Conservation (phyloP, 2,329 filamentous ascomycete genomes). For the Dactylella cylindrospora region DNA sequence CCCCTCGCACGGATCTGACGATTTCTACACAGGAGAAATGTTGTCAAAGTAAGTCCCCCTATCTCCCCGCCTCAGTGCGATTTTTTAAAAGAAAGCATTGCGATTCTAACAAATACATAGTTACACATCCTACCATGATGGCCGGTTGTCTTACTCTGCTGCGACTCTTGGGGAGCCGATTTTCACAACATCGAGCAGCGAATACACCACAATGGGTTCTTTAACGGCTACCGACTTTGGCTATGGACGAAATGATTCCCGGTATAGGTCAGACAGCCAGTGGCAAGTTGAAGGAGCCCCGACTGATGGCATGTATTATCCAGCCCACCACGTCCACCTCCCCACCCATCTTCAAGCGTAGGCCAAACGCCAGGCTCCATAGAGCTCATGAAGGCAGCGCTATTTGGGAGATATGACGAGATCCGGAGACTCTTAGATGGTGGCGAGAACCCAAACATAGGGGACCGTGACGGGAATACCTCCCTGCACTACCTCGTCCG, state of each 20-base stretch:
- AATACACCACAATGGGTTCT: slow-evolving; percentile 42
- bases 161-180: slow-evolving; percentile 38
- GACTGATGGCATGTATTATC: slow-evolving; percentile 44
- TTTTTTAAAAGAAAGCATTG: slow-evolving; percentile 4
- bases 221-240: slow-evolving; percentile 40
- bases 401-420: slow-evolving; percentile 28
- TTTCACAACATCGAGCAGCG: slow-evolving; percentile 27
- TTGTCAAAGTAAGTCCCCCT: slow-evolving; percentile 32
- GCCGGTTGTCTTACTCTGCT: slow-evolving; percentile 35
- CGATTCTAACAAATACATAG: slow-evolving; percentile 27
- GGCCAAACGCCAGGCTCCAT: slow-evolving; percentile 35
- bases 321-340: slow-evolving; percentile 42
- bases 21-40: slow-evolving; percentile 35
- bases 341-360: slow-evolving; percentile 42
- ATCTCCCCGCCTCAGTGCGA: slow-evolving; percentile 13
- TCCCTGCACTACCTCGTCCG: slow-evolving; percentile 40
- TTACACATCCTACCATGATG: slow-evolving; percentile 35
- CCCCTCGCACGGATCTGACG: slow-evolving; percentile 41
- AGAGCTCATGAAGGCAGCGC: slow-evolving; percentile 41
- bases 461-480: slow-evolving; percentile 41
- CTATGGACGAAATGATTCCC: slow-evolving; percentile 33
- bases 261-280: slow-evolving; percentile 45
- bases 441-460: slow-evolving; percentile 33
- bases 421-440: slow-evolving; percentile 28
- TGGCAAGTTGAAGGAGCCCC: slow-evolving; percentile 41